Conservation (phyloP, 352 stramenopile genomes). For the Halophytophthora batemanensis region DNA sequence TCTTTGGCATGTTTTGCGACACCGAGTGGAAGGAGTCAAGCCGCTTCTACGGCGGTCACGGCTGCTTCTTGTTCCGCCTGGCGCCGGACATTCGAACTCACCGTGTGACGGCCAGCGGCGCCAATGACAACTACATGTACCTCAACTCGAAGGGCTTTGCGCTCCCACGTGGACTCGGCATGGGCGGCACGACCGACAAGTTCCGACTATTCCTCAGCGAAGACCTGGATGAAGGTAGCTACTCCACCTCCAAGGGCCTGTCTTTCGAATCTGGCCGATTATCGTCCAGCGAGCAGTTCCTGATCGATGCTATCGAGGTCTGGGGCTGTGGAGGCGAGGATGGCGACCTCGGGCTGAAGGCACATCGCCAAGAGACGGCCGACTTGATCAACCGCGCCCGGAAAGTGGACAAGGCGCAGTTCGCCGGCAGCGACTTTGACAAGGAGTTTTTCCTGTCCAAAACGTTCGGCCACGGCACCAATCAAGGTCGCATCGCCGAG, state of each 20-base stretch:
- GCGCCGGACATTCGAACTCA: conserved; percentile 63
- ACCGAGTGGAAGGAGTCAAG: conserved; percentile 83
- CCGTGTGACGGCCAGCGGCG: conserved; percentile 38
- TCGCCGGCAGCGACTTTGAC: conserved; percentile 81
- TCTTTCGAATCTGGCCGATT: conserved; percentile 69
- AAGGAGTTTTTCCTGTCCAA: conserved; percentile 79
- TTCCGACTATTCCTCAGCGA: conserved; percentile 82
- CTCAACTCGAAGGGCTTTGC: conserved; percentile 83
- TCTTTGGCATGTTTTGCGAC: conserved; percentile 88
- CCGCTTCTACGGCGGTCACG: conserved; percentile 76
- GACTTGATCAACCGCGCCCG: conserved; percentile 78
- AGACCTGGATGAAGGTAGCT: conserved; percentile 83
- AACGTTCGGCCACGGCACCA: conserved; percentile 70
- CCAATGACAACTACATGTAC: conserved; percentile 81
- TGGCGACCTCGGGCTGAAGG: conserved; percentile 44
- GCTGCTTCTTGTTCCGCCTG: conserved; percentile 78
- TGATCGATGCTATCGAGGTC: conserved; percentile 68
- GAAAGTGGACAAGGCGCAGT: conserved; percentile 87
- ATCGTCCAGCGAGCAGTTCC: conserved; percentile 57
- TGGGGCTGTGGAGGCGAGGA: conserved; percentile 77
- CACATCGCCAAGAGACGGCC: conserved; percentile 71
- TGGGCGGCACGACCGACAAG: conserved; percentile 70
- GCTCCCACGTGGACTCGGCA: conserved; percentile 68
- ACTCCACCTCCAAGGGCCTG: conserved; percentile 67
- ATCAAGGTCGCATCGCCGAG: conserved; percentile 62